Base-by-base conservation (phyloP, 2,329 filamentous ascomycete genomes). In the Paraphoma chrysanthemicola region DNA sequence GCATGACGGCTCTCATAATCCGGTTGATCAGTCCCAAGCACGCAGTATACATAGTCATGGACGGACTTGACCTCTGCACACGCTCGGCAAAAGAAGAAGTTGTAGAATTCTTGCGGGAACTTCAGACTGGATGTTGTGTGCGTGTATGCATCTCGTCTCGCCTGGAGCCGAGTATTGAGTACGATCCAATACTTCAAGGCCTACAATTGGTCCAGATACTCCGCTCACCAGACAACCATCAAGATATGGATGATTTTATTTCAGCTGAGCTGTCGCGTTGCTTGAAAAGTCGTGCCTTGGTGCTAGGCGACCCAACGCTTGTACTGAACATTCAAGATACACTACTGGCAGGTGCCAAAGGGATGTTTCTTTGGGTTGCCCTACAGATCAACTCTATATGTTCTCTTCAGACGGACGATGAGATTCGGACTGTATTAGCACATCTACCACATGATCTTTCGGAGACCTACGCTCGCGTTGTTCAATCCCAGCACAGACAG, bases 11-110 rank as follows among this genome's bases (percentile, higher is more conserved):
- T 77, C 5, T 23, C 60, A 36, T 39, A 49, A 17, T 48, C 38
- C 43, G 62, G 69, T 48, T 46, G 63, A 6, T 46, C 56, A 42
- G 39, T 14, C 16, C 44, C n/a, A 50, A 36, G 17, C 2, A 28
- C n/a, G 62, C 63, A 62, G 61, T 59, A 4, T 78, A 74, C 53
- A 53, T 77, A 29, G 60, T 78, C 7, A 31, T 78, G 12, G 73
- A 78, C 33, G 76, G 76, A 9, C 39, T 78, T 10, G 70, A 78
- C 58, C 67, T 76, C 52, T 77, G 72, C 56, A 49, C 62, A 7
- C 18, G 54, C n/a, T 12, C 36, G 7, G 60, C 63, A 6, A 57
- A 49, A 53, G 48, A 60, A 3, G 52, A 17, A 8, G n/a, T 71
- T 1, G 49, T 67, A 23, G n/a, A 56, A 36, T 55, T 57, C 48